These are phyloP conservation scores for Flaveria floridana DNA, from an alignment of 140 eudicot genomes.

Conservation along the genomic window DNA sequence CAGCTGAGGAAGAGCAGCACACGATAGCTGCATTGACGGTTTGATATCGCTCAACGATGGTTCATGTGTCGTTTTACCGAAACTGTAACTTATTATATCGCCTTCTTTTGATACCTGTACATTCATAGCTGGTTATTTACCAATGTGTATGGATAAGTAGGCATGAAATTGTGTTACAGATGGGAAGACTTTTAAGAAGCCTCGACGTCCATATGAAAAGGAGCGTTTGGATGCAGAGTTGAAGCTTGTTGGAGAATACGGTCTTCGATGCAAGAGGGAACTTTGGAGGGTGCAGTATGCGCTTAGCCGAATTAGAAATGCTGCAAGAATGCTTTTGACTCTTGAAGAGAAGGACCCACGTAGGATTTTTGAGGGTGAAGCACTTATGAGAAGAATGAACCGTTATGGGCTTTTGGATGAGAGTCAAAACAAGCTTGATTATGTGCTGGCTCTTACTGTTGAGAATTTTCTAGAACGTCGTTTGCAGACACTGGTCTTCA, in stretches of 20 bases:
- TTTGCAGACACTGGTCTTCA: constrained; percentile 71
- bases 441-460: constrained; percentile 73
- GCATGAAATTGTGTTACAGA: constrained; percentile 32
- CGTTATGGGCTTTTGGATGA: constrained; percentile 63
- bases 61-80: constrained; percentile 61
- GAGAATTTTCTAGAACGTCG: constrained; percentile 82
- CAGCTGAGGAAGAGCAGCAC: constrained; percentile 1
- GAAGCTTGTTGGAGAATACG: constrained; percentile 75
- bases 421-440: constrained; percentile 77
- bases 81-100: constrained; percentile 45
- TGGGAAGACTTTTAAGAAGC: constrained; percentile 83
- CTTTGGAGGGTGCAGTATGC: constrained; percentile 89
- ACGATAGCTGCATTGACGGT: background rate
- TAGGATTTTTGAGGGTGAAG: constrained; percentile 80
- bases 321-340: constrained; percentile 70
- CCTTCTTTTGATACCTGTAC: background rate
- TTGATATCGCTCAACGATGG: constrained; percentile 38
- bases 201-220: constrained; percentile 77
- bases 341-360: constrained; percentile 86
- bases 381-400: constrained; percentile 76
- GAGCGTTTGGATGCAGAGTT: constrained; percentile 78
- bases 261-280: constrained; percentile 74
- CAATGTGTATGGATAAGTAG: background rate
- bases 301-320: constrained; percentile 70
- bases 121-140: background rate